Percentiles rank a stretch among this genome's conserved stretches.
Evolutionary conservation across 345 rosid species (phyloP).

Genomic region (Linum lewisii): DNA sequence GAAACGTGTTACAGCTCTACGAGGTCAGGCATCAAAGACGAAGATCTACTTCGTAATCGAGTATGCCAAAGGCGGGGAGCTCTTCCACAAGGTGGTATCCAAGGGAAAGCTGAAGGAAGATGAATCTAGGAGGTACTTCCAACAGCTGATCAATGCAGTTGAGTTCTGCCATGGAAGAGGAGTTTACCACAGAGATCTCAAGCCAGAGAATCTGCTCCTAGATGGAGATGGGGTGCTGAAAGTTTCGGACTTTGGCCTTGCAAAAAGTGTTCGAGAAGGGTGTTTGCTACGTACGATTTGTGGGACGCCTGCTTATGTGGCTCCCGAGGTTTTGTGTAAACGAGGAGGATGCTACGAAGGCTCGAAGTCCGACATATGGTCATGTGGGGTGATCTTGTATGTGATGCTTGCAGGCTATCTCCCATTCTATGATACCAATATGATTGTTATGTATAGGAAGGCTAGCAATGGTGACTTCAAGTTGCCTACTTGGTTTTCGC

Average conservation of each 20-base stretch:
- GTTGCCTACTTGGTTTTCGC: not conserved
- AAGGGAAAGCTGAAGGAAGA: not conserved
- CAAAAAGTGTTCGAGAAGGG: not conserved
- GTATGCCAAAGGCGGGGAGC: not conserved
- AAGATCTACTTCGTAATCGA: not conserved
- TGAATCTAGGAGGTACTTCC: not conserved
- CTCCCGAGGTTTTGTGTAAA: not conserved
- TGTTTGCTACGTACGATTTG: not conserved
- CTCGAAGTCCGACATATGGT: not conserved
- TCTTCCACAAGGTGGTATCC: not conserved
- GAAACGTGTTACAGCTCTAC: slow-evolving; percentile 3
- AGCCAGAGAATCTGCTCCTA: not conserved
- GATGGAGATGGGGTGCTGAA: not conserved
- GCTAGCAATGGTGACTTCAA: not conserved
- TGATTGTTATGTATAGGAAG: not conserved
- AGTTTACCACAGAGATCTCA: not conserved
- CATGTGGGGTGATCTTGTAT: not conserved
- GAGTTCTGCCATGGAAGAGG: not conserved
- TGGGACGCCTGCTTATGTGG: not conserved
- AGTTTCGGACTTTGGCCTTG: not conserved
- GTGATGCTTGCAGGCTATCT: not conserved
- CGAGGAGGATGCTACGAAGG: not conserved
- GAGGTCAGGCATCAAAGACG: not conserved
- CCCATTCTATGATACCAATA: not conserved
- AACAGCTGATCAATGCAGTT: not conserved